Evolutionary conservation across 2,329 filamentous ascomycete species (phyloP).

Genomic region (Sphaerulina vaccinii): DNA sequence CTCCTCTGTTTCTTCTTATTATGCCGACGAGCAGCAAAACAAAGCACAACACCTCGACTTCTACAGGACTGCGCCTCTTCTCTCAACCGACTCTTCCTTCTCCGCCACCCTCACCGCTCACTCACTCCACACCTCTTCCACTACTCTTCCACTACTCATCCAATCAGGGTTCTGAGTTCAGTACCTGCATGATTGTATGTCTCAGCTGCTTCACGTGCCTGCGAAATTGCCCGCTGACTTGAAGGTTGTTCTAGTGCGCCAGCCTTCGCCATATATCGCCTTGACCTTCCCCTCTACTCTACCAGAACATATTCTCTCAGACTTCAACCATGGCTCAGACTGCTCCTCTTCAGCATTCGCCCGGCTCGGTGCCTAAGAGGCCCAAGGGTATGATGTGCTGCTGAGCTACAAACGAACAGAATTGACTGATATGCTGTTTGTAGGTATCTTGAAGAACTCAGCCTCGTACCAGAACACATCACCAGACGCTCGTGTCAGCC

Average conservation of each 20-base stretch:
- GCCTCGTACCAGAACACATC: conserved; percentile 61
- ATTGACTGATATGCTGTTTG: conserved; percentile 7
- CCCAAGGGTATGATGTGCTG: conserved; percentile 41
- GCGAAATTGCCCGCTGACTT: not conserved
- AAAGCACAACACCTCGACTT: not conserved
- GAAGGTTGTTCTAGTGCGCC: no score
- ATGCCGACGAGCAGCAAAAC: no score
- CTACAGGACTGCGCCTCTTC: not conserved
- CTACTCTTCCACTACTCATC: not conserved
- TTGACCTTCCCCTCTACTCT: not conserved
- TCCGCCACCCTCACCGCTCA: not conserved
- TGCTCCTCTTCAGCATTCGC: conserved; percentile 28
- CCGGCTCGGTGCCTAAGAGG: conserved; percentile 40
- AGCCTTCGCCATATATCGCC: not conserved
- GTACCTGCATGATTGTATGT: conserved; percentile 8
- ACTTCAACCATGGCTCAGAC: conserved; percentile 33
- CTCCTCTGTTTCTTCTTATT: not conserved
- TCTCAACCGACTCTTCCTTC: not conserved
- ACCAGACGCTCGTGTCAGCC: conserved; percentile 47
- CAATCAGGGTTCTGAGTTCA: conserved; percentile 5
- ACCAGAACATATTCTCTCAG: not conserved
- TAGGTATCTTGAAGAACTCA: conserved; percentile 94
- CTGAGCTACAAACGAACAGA: conserved; percentile 5
- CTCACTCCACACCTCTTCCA: not conserved
- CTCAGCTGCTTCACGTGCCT: not conserved